These are phyloP conservation scores for Asterella californica DNA, from an alignment of 225 moss, liverwort and hornwort genomes.

Conservation along the genomic window DNA sequence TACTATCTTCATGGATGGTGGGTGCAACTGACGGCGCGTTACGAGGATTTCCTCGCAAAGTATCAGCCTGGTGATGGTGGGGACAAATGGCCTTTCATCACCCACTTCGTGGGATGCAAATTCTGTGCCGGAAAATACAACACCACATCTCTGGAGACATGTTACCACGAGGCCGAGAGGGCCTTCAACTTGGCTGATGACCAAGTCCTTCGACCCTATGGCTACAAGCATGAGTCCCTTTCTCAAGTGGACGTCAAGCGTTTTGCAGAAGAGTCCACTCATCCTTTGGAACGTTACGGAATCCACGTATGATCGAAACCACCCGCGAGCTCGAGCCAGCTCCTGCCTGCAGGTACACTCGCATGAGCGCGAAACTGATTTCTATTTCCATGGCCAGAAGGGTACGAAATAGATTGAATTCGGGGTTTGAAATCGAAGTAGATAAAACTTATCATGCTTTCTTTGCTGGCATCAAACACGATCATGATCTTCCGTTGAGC, in stretches of 20 bases:
- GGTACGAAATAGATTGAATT: too few species aligned
- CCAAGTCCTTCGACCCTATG: constrained; percentile 47
- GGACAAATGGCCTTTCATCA: constrained; percentile 57
- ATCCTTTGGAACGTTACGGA: constrained; percentile 1
- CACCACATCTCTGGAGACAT: constrained; percentile 36
- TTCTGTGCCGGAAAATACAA: constrained; percentile 50
- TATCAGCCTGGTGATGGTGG: constrained; percentile 30
- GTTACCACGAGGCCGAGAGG: constrained; percentile 41
- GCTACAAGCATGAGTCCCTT: constrained; percentile 40
- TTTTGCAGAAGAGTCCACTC: constrained; percentile 3
- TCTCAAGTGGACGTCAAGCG: background rate
- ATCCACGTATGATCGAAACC: background rate
- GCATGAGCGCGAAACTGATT: too few species aligned
- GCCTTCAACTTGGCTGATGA: constrained; percentile 54
- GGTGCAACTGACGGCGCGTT: constrained; percentile 39
- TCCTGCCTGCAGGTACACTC: too few species aligned
- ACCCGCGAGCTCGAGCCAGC: too few species aligned
- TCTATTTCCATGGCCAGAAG: too few species aligned
- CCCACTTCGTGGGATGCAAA: constrained; percentile 66
- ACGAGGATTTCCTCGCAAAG: background rate
- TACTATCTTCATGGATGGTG: constrained; percentile 59
- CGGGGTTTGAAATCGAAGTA: too few species aligned
- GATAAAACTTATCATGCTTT: too few species aligned
- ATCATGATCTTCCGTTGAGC: too few species aligned
- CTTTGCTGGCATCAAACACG: too few species aligned